phyloP scores from a whole-genome alignment of 768 basidiomycete species.

The Hygrocybe punicea region DNA sequence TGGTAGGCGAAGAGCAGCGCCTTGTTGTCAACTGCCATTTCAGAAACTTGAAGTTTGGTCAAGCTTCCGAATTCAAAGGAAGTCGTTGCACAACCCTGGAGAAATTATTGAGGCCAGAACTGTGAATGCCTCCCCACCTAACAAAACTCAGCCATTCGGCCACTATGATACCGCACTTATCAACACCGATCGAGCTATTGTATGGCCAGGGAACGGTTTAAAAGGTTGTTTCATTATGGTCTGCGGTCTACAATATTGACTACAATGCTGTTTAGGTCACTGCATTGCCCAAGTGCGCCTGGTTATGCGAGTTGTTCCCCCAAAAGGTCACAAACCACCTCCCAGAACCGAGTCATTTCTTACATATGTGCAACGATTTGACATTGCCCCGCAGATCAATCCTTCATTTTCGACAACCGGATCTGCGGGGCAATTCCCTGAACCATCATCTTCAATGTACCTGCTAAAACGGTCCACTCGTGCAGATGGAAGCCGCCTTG shows the following conservation, averaged over 20 bases:
- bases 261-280: conserved; percentile 3
- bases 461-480: conserved; percentile 1
- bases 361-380: conserved; percentile 5
- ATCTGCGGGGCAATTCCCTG: conserved; percentile 6
- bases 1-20: conserved; percentile 1
- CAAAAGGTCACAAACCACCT: not conserved
- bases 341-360: not conserved
- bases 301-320: not conserved
- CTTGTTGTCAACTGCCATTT: conserved; percentile 15
- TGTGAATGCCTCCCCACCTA: conserved; percentile 22
- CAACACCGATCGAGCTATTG: conserved; percentile 6
- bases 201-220: conserved; percentile 18
- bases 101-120: conserved; percentile 17
- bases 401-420: conserved; percentile 1
- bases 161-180: conserved; percentile 20
- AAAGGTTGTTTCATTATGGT: conserved; percentile 10
- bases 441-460: conserved; percentile 4
- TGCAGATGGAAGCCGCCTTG: conserved; percentile 1
- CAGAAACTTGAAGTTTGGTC: conserved; percentile 27
- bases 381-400: conserved; percentile 7
- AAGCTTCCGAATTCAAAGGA: conserved; percentile 22
- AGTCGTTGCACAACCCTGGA: conserved; percentile 19
- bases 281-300: not conserved
- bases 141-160: conserved; percentile 17
- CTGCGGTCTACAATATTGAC: not conserved